phyloP scores from a whole-genome alignment of 1,139 yeast genomes.

The Yamadazyma spencermartinsiae region DNA sequence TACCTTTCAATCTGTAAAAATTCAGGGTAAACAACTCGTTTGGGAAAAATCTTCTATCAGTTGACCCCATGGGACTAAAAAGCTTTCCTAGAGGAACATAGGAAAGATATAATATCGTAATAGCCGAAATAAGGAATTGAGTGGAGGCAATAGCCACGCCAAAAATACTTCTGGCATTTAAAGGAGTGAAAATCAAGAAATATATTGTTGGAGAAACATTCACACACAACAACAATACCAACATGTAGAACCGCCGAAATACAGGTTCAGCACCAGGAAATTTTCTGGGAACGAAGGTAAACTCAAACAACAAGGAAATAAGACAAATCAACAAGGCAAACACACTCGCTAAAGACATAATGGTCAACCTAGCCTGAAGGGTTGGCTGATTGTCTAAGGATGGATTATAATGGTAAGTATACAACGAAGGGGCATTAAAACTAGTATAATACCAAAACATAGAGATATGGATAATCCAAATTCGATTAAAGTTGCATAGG shows the following conservation, averaged over 20 bases:
- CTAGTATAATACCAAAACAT: conserved; percentile 61
- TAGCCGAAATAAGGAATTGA: conserved; percentile 47
- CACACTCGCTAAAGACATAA: conserved; percentile 53
- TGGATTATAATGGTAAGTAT: conserved; percentile 49
- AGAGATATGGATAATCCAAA: conserved; percentile 61
- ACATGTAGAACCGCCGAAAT: conserved; percentile 31
- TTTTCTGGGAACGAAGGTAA: conserved; percentile 50
- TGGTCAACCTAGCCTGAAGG: conserved; percentile 42
- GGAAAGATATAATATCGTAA: conserved; percentile 45
- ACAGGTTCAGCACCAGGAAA: conserved; percentile 57
- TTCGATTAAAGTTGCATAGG: conserved; percentile 56
- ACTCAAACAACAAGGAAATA: conserved; percentile 44
- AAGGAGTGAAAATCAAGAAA: conserved; percentile 29
- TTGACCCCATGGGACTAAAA: conserved; percentile 25
- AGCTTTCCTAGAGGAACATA: conserved; percentile 46
- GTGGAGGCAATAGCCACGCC: conserved; percentile 39
- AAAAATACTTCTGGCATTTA: conserved; percentile 23
- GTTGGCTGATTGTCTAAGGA: conserved; percentile 51
- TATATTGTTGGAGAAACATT: conserved; percentile 45
- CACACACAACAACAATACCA: conserved; percentile 27
- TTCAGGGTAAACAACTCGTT: conserved; percentile 37
- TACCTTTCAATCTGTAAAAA: conserved; percentile 36
- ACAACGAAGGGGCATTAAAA: conserved; percentile 54
- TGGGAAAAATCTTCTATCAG: conserved; percentile 28
- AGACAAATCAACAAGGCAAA: conserved; percentile 46